Evolutionary conservation across 73 alveolate genomes (phyloP).

Genomic region (Urostyla sp.): DNA sequence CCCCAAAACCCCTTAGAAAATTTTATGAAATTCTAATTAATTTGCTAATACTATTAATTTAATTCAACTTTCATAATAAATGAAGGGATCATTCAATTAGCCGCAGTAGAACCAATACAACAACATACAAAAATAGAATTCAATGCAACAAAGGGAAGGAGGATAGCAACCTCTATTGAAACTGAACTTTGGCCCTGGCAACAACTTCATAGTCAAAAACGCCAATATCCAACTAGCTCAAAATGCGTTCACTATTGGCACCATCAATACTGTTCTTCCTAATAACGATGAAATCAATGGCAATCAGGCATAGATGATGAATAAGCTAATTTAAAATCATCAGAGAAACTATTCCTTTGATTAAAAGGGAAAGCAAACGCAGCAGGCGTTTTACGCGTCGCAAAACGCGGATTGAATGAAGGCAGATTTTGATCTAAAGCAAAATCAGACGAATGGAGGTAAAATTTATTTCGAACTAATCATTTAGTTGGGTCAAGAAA

Average conservation of each 20-base stretch:
- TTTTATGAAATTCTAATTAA: too few species aligned
- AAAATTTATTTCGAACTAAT: background rate
- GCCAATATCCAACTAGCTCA: constrained; percentile 35
- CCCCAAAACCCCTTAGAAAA: too few species aligned
- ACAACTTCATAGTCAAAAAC: constrained; percentile 35
- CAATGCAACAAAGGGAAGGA: too few species aligned
- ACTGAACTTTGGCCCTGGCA: constrained; percentile 38
- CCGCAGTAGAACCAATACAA: too few species aligned
- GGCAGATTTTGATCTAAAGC: background rate
- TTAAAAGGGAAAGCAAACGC: constrained; percentile 21
- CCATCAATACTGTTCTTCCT: too few species aligned
- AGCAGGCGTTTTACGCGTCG: constrained; percentile 12
- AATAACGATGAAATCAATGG: too few species aligned
- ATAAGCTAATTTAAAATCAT: constrained; percentile 4
- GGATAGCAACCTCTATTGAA: constrained; percentile 31
- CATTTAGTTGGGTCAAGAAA: constrained; percentile 41
- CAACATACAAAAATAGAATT: too few species aligned
- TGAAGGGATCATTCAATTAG: too few species aligned
- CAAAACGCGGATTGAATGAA: background rate
- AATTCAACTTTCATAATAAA: too few species aligned
- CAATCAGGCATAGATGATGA: too few species aligned
- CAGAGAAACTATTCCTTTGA: constrained; percentile 41
- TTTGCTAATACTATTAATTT: too few species aligned
- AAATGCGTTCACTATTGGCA: constrained; percentile 31
- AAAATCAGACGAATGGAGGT: background rate